These are phyloP conservation scores for Solanum pimpinellifolium DNA, from an alignment of 257 asterid species.

Conservation along the genomic window DNA sequence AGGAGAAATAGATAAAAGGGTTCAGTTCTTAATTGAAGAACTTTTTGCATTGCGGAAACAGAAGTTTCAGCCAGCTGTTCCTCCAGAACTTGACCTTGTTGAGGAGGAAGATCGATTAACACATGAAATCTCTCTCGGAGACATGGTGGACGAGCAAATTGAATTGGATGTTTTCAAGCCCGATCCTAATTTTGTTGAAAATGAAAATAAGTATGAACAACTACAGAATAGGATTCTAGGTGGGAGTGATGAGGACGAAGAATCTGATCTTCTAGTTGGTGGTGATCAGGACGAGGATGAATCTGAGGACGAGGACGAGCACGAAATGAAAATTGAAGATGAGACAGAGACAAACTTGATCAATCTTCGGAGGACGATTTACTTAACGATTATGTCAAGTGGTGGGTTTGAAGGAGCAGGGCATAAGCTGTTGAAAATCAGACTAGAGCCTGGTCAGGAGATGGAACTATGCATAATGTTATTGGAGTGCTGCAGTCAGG, in stretches of 20 bases:
- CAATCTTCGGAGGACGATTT: neutral
- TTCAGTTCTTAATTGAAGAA: neutral
- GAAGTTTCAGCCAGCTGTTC: neutral
- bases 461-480: neutral
- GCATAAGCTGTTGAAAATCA: neutral
- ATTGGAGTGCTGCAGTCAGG: neutral
- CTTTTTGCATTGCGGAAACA: neutral
- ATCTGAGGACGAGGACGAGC: neutral
- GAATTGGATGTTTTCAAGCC: neutral
- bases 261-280: too few relatives aligned
- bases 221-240: neutral
- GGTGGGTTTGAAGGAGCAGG: neutral
- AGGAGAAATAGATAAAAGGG: neutral
- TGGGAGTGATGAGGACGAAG: neutral
- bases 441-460: neutral
- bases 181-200: neutral
- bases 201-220: neutral
- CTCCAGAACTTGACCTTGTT: neutral
- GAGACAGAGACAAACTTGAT: neutral
- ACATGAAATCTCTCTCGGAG: neutral
- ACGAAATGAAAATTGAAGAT: neutral
- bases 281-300: too few relatives aligned
- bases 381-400: neutral
- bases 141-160: neutral
- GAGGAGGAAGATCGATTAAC: neutral